Conservation (phyloP, 306 rosid species). For the Vigna hirtella region DNA sequence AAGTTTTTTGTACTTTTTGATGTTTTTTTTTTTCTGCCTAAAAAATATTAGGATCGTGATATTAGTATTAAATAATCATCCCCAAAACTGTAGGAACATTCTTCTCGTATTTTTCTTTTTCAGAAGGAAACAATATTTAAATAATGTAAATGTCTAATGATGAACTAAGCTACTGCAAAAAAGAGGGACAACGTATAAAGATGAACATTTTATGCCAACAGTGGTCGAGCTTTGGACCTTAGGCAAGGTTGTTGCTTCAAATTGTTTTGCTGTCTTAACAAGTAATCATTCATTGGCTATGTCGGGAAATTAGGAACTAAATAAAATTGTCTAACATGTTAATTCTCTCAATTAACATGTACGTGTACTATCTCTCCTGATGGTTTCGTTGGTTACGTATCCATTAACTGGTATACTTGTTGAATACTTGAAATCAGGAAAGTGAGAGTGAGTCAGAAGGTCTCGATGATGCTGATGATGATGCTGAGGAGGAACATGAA, state of each 20-base stretch:
- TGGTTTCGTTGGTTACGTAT: constrained; percentile 10
- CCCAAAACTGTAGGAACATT: too few species aligned
- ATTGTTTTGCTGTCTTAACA: too few species aligned
- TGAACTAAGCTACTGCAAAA: too few species aligned
- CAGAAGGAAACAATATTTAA: too few species aligned
- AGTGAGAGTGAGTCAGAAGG: constrained; percentile 74
- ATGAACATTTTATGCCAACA: background rate
- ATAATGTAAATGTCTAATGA: too few species aligned
- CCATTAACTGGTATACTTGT: constrained; percentile 23
- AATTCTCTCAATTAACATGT: background rate
- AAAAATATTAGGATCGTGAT: background rate
- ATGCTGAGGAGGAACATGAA: constrained; percentile 65
- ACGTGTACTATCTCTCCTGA: background rate
- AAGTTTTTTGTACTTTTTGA: too few species aligned
- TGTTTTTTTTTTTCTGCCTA: background rate
- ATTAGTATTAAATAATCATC: background rate
- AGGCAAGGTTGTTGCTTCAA: too few species aligned
- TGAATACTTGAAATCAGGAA: constrained; percentile 53
- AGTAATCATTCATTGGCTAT: too few species aligned
- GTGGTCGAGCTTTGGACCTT: too few species aligned
- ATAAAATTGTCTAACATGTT: background rate
- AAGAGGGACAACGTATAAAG: background rate
- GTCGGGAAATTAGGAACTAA: too few species aligned
- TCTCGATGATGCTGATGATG: constrained; percentile 63
- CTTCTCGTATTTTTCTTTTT: too few species aligned